phyloP scores from a whole-genome alignment of 192 early-diverging fungal species.

The Ambispora gerdemannii region DNA sequence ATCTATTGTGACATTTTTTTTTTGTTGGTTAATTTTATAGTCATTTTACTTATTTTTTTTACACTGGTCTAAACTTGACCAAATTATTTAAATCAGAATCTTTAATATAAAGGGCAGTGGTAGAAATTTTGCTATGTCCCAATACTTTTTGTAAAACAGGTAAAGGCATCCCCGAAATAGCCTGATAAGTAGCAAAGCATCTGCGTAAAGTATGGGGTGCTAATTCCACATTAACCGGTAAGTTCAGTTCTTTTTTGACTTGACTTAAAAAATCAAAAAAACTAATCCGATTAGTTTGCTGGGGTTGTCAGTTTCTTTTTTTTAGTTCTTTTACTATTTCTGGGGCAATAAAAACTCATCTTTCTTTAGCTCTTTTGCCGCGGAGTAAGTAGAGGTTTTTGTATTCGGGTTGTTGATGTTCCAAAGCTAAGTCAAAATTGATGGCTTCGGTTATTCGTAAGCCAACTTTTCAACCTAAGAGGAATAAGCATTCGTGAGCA shows the following conservation, averaged over 20 bases:
- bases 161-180: conserved; percentile 14
- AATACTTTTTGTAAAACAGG: too few relatives aligned
- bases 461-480: not conserved
- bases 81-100: too few relatives aligned
- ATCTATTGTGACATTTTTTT: not conserved
- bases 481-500: not conserved
- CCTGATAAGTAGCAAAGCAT: conserved; percentile 9
- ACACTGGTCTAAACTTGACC: too few relatives aligned
- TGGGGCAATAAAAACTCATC: too few relatives aligned
- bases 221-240: conserved; percentile 4
- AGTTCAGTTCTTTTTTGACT: conserved; percentile 11
- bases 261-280: not conserved
- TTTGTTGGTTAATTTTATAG: conserved; percentile 1
- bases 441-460: not conserved
- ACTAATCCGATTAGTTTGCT: conserved; percentile 10
- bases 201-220: not conserved
- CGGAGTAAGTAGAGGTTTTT: conserved; percentile 1
- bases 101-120: too few relatives aligned
- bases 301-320: conserved; percentile 6
- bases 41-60: not conserved
- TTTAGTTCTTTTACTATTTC: conserved; percentile 1
- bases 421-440: conserved; percentile 1
- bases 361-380: not conserved
- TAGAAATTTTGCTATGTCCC: conserved; percentile 9
- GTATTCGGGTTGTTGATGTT: not conserved